phyloP scores from a whole-genome alignment of 2,329 filamentous ascomycete species.

The Ophiocordyceps australis region DNA sequence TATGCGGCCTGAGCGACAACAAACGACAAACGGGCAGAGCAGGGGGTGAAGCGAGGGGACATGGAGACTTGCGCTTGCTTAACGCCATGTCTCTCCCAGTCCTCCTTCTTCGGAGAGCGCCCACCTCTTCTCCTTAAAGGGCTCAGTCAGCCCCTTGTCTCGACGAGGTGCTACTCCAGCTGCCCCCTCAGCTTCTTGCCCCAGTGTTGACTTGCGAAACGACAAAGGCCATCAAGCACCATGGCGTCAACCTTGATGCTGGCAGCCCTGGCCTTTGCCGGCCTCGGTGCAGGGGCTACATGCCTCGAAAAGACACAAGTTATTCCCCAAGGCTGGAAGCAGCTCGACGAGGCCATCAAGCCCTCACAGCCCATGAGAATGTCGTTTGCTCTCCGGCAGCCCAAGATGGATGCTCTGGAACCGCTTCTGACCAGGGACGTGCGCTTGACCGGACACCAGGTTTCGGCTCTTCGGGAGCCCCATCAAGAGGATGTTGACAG shows the following conservation, averaged over 20 bases:
- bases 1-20: too few species aligned
- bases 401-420: slow-evolving; percentile 9
- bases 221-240: too few species aligned
- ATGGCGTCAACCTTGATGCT: slow-evolving; percentile 5
- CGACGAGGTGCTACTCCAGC: neutral
- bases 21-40: too few species aligned
- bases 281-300: slow-evolving; percentile 7
- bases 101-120: too few species aligned
- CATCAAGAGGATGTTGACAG: slow-evolving; percentile 12
- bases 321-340: slow-evolving; percentile 13
- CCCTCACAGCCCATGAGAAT: slow-evolving; percentile 9
- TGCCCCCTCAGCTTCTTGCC: neutral
- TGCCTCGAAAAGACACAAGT: slow-evolving; percentile 9
- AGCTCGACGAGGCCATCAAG: slow-evolving; percentile 6
- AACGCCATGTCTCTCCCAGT: too few species aligned
- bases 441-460: slow-evolving; percentile 17
- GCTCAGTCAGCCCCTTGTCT: too few species aligned
- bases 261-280: slow-evolving; percentile 6
- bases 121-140: too few species aligned
- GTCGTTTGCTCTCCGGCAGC: slow-evolving; percentile 14
- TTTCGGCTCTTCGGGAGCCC: slow-evolving; percentile 16
- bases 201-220: neutral
- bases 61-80: too few species aligned
- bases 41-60: too few species aligned
- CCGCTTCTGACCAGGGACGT: slow-evolving; percentile 6